Evolutionary conservation across 345 rosid genomes (phyloP).

Genomic region (Pelargonium nanum): DNA sequence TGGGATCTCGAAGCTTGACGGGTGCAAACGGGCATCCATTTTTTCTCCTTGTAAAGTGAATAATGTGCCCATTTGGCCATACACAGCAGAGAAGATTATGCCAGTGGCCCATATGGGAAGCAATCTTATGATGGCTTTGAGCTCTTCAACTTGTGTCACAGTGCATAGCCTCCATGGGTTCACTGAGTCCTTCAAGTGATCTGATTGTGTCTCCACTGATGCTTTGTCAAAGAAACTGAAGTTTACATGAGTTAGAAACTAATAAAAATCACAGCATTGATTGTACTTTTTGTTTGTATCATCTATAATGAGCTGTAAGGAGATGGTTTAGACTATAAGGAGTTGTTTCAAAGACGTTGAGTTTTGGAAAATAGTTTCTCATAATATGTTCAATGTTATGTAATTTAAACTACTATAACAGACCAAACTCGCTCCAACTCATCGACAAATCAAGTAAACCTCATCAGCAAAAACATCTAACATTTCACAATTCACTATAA

Average conservation of each 20-base stretch:
- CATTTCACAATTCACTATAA: no score
- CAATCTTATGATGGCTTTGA: constrained; percentile 28
- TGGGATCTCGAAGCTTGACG: constrained; percentile 22
- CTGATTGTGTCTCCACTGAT: constrained; percentile 19
- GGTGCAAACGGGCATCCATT: constrained; percentile 20
- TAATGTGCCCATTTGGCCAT: constrained; percentile 27
- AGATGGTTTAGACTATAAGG: no score
- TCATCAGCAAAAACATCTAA: no score
- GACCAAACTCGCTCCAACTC: no score
- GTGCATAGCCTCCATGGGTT: constrained; percentile 34
- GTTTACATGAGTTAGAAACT: not conserved
- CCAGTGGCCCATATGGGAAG: constrained; percentile 36
- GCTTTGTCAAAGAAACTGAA: constrained; percentile 38
- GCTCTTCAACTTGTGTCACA: constrained; percentile 39
- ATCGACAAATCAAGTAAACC: no score
- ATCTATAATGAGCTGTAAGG: no score
- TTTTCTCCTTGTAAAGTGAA: constrained; percentile 28
- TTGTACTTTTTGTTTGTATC: no score
- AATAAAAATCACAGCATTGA: not conserved
- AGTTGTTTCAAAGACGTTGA: no score
- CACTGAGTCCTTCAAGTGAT: constrained; percentile 10
- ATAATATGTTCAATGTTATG: no score
- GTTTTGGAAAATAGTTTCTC: no score
- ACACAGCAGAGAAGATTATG: constrained; percentile 26
- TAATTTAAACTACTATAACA: no score